These are phyloP conservation scores for Penicillium ucsense DNA, from an alignment of 495 filamentous ascomycete species.

Conservation along the genomic window DNA sequence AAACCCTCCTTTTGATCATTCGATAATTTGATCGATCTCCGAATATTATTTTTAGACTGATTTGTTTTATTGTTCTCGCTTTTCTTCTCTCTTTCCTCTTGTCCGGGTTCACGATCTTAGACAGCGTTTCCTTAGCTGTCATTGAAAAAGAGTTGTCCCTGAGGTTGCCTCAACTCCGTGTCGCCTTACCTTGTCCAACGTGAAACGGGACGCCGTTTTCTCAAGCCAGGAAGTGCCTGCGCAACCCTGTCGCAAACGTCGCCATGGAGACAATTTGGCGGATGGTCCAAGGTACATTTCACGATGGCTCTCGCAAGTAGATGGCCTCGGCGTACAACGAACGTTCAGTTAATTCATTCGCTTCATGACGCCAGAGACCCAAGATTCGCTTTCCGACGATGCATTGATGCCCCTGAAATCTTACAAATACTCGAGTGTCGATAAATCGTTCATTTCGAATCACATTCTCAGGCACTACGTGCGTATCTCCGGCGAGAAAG, in stretches of 20 bases:
- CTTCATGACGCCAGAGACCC: conserved; percentile 28
- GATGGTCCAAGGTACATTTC: conserved; percentile 32
- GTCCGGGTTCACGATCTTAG: neutral
- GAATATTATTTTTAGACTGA: conserved; percentile 1
- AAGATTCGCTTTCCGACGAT: conserved; percentile 58
- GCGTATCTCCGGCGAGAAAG: conserved; percentile 9
- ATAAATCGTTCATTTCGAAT: conserved; percentile 88
- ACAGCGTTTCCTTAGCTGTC: no score
- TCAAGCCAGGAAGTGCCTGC: conserved; percentile 3
- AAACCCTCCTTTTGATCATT: conserved; percentile 14
- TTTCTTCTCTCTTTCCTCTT: neutral
- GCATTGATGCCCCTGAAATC: conserved; percentile 74
- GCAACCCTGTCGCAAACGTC: conserved; percentile 9
- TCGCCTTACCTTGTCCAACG: no score
- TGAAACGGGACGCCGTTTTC: neutral
- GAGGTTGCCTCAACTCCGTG: no score
- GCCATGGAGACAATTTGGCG: conserved; percentile 30
- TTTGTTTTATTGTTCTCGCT: neutral
- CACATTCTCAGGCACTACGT: conserved; percentile 95
- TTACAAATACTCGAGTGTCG: conserved; percentile 95
- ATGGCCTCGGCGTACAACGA: no score
- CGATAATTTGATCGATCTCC: conserved; percentile 4
- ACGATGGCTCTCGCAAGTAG: no score
- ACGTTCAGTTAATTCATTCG: conserved; percentile 7
- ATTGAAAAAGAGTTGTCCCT: no score